A percentile compares a stretch with the other conserved stretches of the same genome.
Evolutionary conservation across 2,329 filamentous ascomycete genomes (phyloP).

Genomic region (Plectosphaerella cucumerina): DNA sequence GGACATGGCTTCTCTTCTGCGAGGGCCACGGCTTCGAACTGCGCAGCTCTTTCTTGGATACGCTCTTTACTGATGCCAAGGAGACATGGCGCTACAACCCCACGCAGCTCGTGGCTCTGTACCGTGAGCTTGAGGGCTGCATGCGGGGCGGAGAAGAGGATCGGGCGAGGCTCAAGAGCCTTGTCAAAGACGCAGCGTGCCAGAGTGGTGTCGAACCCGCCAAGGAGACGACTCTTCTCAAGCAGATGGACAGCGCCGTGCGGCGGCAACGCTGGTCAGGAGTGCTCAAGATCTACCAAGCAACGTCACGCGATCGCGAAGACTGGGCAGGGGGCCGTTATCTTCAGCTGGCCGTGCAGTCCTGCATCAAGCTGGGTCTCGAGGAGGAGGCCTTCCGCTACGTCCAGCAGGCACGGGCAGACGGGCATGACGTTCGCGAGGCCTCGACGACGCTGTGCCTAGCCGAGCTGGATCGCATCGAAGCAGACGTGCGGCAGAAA

Average conservation of each 20-base stretch:
- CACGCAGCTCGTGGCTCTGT: constrained; percentile 27
- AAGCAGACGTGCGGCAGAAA: constrained; percentile 16
- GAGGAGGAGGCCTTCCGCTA: constrained; percentile 30
- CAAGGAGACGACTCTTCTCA: constrained; percentile 28
- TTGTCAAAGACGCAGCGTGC: no score
- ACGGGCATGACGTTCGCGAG: constrained; percentile 36
- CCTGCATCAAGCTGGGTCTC: constrained; percentile 28
- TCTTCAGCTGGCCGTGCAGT: constrained; percentile 43
- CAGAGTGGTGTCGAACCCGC: constrained; percentile 16
- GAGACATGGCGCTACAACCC: constrained; percentile 32
- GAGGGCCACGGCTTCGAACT: constrained; percentile 26
- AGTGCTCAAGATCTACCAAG: constrained; percentile 34
- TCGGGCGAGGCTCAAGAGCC: no score
- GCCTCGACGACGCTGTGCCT: constrained; percentile 35
- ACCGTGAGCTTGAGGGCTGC: constrained; percentile 24
- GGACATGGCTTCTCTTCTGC: constrained; percentile 37
- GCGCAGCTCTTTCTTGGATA: constrained; percentile 31
- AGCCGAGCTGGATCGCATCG: constrained; percentile 28
- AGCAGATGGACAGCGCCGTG: constrained; percentile 22
- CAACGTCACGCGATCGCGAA: constrained; percentile 18
- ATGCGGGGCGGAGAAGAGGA: not conserved
- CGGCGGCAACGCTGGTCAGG: constrained; percentile 19
- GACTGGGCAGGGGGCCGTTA: constrained; percentile 21
- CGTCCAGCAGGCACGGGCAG: constrained; percentile 31
- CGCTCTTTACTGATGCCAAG: constrained; percentile 32